Evolutionary conservation across 2,329 filamentous ascomycete genomes (phyloP).

Genomic region (Onygenales sp.): DNA sequence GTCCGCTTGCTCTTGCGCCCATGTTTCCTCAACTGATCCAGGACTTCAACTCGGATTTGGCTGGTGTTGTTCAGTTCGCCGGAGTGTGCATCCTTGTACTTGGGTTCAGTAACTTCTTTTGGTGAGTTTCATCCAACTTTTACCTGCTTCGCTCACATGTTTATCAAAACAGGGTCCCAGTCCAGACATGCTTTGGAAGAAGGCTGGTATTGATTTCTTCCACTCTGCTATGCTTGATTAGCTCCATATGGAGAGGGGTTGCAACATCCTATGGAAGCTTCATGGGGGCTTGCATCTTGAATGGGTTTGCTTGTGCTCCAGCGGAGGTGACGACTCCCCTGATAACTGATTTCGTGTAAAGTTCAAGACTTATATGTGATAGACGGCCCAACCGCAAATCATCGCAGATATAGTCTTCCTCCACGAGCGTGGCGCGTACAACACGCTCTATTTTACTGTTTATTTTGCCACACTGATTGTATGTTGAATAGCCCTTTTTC

Average conservation of each 20-base stretch:
- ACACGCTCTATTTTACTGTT: slow-evolving; percentile 51
- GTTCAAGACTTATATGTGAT: not conserved
- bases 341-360: not conserved
- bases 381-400: slow-evolving; percentile 51
- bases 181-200: slow-evolving; percentile 46
- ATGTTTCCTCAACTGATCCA: slow-evolving; percentile 52
- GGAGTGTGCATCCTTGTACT: slow-evolving; percentile 48
- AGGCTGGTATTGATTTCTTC: slow-evolving; percentile 46
- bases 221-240: slow-evolving; percentile 43
- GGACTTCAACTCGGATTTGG: slow-evolving; percentile 44
- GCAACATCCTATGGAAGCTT: slow-evolving; percentile 52
- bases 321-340: slow-evolving; percentile 33
- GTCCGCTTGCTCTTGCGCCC: slow-evolving; percentile 46
- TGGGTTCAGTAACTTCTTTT: slow-evolving; percentile 53
- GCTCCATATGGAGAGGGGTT: slow-evolving; percentile 49
- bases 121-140: slow-evolving; percentile 27
- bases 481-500: slow-evolving; percentile 1
- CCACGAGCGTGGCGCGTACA: slow-evolving; percentile 54
- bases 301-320: slow-evolving; percentile 54
- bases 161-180: slow-evolving; percentile 38
- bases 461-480: slow-evolving; percentile 57
- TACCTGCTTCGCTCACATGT: not conserved
- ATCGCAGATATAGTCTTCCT: slow-evolving; percentile 59
- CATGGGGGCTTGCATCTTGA: slow-evolving; percentile 54
- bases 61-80: slow-evolving; percentile 48